These are phyloP conservation scores for Pyrenula aspistea DNA, from an alignment of 495 filamentous ascomycete genomes.

Conservation along the genomic window DNA sequence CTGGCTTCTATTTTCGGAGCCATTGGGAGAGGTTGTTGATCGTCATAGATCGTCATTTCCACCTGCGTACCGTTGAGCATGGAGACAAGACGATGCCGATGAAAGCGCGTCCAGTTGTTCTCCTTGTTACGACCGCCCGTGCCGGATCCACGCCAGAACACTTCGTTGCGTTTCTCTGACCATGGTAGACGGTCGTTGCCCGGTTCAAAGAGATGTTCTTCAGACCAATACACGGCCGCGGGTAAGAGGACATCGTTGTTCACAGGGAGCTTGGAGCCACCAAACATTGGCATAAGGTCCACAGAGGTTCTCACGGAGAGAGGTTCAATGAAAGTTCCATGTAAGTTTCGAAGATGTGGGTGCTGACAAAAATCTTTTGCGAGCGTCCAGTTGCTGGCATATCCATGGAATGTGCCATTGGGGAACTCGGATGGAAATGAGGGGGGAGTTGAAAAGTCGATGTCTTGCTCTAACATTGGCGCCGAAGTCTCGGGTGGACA, in stretches of 20 bases:
- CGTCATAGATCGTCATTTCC: constrained; percentile 9
- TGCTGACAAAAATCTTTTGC: constrained; percentile 49
- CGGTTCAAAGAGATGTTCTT: constrained; percentile 45
- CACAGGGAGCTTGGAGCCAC: constrained; percentile 52
- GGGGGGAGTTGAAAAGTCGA: constrained; percentile 23
- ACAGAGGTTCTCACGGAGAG: constrained; percentile 37
- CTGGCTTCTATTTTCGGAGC: not conserved
- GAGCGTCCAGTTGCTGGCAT: constrained; percentile 45
- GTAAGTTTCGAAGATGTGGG: constrained; percentile 39
- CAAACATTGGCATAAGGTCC: constrained; percentile 53
- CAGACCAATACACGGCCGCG: constrained; percentile 53
- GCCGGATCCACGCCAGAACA: constrained; percentile 55
- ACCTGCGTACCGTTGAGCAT: constrained; percentile 53
- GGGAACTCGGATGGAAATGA: constrained; percentile 22
- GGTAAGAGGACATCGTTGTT: constrained; percentile 70
- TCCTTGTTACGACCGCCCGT: constrained; percentile 45
- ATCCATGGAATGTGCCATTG: constrained; percentile 28
- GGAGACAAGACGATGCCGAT: constrained; percentile 52
- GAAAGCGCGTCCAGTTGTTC: constrained; percentile 49
- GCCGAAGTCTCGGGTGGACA: constrained; percentile 41
- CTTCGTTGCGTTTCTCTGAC: constrained; percentile 34
- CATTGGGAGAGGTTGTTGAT: not conserved
- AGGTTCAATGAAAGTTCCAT: constrained; percentile 55
- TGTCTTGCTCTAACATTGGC: constrained; percentile 20
- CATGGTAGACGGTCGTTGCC: constrained; percentile 32